phyloP scores from a whole-genome alignment of 2,329 filamentous ascomycete genomes.

The Alternaria ventricosa region DNA sequence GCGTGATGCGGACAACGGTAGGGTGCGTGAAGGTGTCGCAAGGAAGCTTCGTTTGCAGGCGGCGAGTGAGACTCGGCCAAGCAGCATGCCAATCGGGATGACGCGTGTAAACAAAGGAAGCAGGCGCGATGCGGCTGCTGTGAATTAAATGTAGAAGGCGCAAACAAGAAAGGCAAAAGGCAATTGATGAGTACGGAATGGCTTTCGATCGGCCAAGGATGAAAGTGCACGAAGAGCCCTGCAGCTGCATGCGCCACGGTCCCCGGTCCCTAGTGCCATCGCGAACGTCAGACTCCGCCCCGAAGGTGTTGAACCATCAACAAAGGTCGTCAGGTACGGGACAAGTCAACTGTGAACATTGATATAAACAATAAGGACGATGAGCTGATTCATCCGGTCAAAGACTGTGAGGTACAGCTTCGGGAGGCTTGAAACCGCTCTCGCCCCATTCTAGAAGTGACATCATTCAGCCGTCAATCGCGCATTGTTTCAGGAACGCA shows the following conservation, averaged over 20 bases:
- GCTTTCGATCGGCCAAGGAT: neutral
- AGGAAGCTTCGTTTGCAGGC: slow-evolving; percentile 39
- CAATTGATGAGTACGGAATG: slow-evolving; percentile 6
- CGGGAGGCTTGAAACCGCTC: neutral
- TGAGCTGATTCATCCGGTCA: fast-evolving
- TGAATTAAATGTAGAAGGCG: slow-evolving; percentile 5
- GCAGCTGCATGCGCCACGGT: slow-evolving; percentile 22
- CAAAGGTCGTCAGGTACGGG: neutral
- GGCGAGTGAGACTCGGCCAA: slow-evolving; percentile 38
- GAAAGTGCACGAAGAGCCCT: slow-evolving; percentile 21
- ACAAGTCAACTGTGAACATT: neutral
- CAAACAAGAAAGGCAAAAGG: slow-evolving; percentile 1
- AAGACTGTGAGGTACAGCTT: neutral
- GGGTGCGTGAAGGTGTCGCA: slow-evolving; percentile 15
- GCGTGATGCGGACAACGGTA: slow-evolving; percentile 12
- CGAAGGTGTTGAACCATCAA: neutral
- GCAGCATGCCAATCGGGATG: slow-evolving; percentile 31
- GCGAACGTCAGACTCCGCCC: neutral
- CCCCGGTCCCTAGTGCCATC: slow-evolving; percentile 6
- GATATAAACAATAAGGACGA: neutral
- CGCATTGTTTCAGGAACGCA: neutral
- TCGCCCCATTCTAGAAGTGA: neutral
- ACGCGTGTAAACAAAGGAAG: slow-evolving; percentile 1
- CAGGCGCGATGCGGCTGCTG: slow-evolving; percentile 10
- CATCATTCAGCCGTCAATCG: neutral